Evolutionary conservation across 208 protist genomes (phyloP).

Genomic region (Leptomonas pyrrhocoris): DNA sequence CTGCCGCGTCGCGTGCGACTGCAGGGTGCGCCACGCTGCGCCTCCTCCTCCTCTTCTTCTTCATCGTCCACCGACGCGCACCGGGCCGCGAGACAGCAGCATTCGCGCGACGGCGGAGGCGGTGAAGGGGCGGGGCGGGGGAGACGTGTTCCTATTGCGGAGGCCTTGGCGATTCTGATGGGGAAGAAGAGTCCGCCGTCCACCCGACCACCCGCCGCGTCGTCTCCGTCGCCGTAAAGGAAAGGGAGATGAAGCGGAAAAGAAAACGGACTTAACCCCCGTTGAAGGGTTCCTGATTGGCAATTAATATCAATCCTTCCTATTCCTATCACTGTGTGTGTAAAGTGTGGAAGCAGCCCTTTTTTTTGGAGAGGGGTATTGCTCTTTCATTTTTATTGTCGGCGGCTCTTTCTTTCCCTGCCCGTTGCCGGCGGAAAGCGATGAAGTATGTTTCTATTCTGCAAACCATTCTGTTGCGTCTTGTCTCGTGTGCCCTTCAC

Average conservation of each 20-base stretch:
- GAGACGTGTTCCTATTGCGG: constrained; percentile 45
- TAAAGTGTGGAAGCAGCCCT: no score
- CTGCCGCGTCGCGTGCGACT: constrained; percentile 5
- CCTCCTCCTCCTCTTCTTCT: constrained; percentile 11
- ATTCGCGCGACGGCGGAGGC: not conserved
- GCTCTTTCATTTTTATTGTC: no score
- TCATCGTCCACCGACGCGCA: constrained; percentile 3
- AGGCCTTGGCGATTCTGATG: constrained; percentile 57
- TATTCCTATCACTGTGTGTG: no score
- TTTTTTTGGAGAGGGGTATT: no score
- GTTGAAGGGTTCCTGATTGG: no score
- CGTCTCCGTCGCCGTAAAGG: not conserved
- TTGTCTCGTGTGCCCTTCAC: no score
- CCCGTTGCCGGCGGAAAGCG: no score
- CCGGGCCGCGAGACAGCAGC: not conserved
- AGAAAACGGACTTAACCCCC: not conserved
- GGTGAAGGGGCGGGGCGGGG: not conserved
- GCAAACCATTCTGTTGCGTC: no score
- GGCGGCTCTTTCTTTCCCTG: no score
- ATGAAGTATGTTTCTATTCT: no score
- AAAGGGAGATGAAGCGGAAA: no score
- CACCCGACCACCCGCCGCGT: constrained; percentile 4
- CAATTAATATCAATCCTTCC: no score
- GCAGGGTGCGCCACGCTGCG: not conserved
- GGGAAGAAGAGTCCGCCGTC: constrained; percentile 32